phyloP scores from a whole-genome alignment of 768 basidiomycete genomes.

The Ramaria sp. region DNA sequence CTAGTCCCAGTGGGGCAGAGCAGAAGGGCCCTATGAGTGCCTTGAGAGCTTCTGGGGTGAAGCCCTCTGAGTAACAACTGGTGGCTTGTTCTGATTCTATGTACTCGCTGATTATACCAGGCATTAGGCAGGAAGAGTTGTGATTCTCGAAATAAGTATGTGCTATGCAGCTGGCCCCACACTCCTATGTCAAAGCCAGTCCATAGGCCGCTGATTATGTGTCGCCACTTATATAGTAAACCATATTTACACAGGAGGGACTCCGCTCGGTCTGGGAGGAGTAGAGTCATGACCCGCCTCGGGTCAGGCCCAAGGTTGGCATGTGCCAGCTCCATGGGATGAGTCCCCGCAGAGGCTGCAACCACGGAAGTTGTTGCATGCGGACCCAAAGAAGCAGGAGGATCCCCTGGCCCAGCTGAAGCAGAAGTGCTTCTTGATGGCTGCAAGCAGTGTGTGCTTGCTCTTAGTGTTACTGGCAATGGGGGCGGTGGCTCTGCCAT shows the following conservation, averaged over 20 bases:
- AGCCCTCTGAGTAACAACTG: conserved; percentile 23
- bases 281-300: conserved; percentile 21
- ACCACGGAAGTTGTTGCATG: conserved; percentile 18
- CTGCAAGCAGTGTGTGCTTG: conserved; percentile 14
- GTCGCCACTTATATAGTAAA: conserved; percentile 16
- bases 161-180: background rate
- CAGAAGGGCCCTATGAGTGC: conserved; percentile 28
- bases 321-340: conserved; percentile 21
- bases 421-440: conserved; percentile 17
- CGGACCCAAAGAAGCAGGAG: conserved; percentile 11
- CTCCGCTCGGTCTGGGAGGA: conserved; percentile 16
- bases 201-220: conserved; percentile 21
- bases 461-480: conserved; percentile 5
- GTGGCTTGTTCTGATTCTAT: conserved; percentile 22
- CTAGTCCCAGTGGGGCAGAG: conserved; percentile 28
- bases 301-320: conserved; percentile 20
- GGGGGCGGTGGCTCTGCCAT: conserved; percentile 13
- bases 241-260: conserved; percentile 9
- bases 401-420: conserved; percentile 17
- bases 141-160: conserved; percentile 25
- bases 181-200: conserved; percentile 30
- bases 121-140: too few species aligned
- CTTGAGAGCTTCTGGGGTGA: conserved; percentile 15
- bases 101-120: too few species aligned
- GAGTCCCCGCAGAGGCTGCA: conserved; percentile 21